Base-by-base conservation (phyloP, 2,329 filamentous ascomycete genomes). In the Cladophialophora exuberans region DNA sequence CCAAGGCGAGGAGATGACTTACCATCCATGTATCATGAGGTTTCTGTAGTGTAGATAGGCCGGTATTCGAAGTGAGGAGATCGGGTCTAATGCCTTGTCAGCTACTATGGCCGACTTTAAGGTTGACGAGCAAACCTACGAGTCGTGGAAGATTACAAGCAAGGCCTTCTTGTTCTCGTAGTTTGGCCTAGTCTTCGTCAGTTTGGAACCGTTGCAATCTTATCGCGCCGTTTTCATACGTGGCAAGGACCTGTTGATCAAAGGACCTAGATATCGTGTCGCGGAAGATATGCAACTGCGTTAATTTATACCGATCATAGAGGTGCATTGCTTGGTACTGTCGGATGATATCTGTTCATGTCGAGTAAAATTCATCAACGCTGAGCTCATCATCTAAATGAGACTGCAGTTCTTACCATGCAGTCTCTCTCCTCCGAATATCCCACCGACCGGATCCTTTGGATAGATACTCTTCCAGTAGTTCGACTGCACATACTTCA, bases 391-490 rank as follows among this genome's bases (percentile, higher is more conserved):
- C 22, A 6, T 22, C 20, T 26, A 3, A 13, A 48, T n/a, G n/a
- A 35, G 5, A n/a, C n/a, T n/a, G n/a, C n/a, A 20, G 18, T 11
- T 57, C 69, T 59, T 71, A 77, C 75, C 76, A 66, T 93, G 87
- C 47, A 96, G 75, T 7, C 89, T 81, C 54, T 83, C 79, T 1
- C 81, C 81, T 10, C 80, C 66, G n/a, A 63, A 78, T n/a, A 77
- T 72, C 0, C 73, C 72, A 54, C 78, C 71, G n/a, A 82, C 66
- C 2, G 82, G 77, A 6, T 76, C 75, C 66, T 83, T 85, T 2
- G 89, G 87, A 57, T 89, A 85, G 79, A 97, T 87, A 71, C 89
- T 96, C 59, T 89, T 84, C 94, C 94, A 99, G 70, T 89, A 94
- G 18, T 72, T 76, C 15, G 83, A 82, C 62, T 87, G 84, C 39